Evolutionary conservation across 78 protist genomes (phyloP).

Genomic region (Dictyostelium intermedium): DNA sequence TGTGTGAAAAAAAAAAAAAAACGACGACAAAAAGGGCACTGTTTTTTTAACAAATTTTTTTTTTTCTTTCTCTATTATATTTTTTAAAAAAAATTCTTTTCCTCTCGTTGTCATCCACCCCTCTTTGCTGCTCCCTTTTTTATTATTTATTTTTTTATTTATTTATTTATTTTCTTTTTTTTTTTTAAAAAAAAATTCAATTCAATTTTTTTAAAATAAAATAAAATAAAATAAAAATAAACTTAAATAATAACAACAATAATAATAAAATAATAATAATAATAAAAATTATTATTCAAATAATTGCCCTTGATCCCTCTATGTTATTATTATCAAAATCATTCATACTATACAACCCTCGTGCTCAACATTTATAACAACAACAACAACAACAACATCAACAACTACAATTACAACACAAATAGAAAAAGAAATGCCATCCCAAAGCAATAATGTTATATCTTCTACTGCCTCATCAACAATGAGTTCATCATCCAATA

Average conservation of each 20-base stretch:
- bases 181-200: background rate
- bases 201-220: too few species aligned
- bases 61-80: background rate
- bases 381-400: background rate
- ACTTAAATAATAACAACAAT: too few species aligned
- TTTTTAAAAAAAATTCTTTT: too few species aligned
- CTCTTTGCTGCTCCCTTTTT: too few species aligned
- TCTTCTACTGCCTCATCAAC: background rate
- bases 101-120: background rate
- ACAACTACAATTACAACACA: too few species aligned
- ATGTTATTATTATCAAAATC: background rate
- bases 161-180: too few species aligned
- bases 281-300: too few species aligned
- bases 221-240: too few species aligned
- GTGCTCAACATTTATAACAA: background rate
- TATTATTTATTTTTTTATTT: too few species aligned
- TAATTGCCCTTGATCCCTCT: background rate
- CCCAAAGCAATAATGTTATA: background rate
- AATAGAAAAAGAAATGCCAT: slow-evolving; percentile 28
- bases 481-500: background rate
- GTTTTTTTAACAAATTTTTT: too few species aligned
- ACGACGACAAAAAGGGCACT: background rate
- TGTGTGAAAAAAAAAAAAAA: background rate
- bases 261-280: too few species aligned
- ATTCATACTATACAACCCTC: background rate